phyloP scores from a whole-genome alignment of 2,329 filamentous ascomycete genomes.

The Myriangium duriaei region DNA sequence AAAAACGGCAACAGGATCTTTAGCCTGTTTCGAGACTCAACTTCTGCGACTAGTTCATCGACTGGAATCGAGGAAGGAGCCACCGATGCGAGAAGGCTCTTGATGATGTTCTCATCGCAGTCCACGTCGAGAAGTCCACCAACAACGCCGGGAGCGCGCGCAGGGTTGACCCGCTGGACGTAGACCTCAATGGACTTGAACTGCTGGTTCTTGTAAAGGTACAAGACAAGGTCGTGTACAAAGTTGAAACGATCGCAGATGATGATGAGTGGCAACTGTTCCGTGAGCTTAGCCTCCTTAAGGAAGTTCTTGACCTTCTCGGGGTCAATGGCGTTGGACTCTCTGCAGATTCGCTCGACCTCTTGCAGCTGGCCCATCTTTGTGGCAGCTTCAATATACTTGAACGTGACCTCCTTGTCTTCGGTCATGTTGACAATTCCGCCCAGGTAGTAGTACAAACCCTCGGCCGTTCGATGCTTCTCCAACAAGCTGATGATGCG shows the following conservation, averaged over 20 bases:
- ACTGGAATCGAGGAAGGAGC: conserved; percentile 79
- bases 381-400: conserved; percentile 96
- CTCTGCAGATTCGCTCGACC: conserved; percentile 92
- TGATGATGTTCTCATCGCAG: conserved; percentile 93
- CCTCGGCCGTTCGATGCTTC: conserved; percentile 94
- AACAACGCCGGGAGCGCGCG: conserved; percentile 80
- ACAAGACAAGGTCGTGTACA: conserved; percentile 89
- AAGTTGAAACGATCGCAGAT: conserved; percentile 99
- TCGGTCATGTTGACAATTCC: conserved; percentile 96
- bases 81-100: conserved; percentile 74
- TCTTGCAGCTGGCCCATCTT: conserved; percentile 88
- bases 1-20: conserved; percentile 95
- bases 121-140: conserved; percentile 92
- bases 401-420: conserved; percentile 93
- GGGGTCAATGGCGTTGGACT: conserved; percentile 78
- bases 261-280: conserved; percentile 93
- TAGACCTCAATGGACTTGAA: conserved; percentile 99
- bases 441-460: conserved; percentile 94
- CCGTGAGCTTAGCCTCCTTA: conserved; percentile 83
- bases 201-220: conserved; percentile 97
- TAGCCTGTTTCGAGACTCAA: conserved; percentile 89
- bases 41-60: conserved; percentile 83
- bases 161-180: conserved; percentile 90
- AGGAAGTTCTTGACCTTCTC: conserved; percentile 99
- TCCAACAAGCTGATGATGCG: conserved; percentile 87